Base-by-base conservation (phyloP, 78 protist species). In the Planoprotostelium fungivorum region DNA sequence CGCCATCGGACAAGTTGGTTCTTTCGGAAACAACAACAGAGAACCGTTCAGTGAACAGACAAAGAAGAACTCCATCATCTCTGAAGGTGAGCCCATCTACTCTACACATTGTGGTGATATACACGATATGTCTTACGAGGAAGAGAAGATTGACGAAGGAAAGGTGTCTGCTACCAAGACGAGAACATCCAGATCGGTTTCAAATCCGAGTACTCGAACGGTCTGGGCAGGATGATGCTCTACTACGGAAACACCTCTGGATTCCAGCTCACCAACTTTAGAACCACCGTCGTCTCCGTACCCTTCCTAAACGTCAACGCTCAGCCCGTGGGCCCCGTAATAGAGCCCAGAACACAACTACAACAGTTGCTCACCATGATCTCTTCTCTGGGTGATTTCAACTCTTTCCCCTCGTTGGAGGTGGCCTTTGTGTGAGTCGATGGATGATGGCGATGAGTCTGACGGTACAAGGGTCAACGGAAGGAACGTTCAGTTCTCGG, bases 111-210 rank as follows among this genome's bases (percentile, higher is more conserved):
- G 35, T 83, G 92, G 89, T 38, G 37, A 16, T 16, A 16, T 39
- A 9, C 89, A 31, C 38, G n/a, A 16, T 38, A 0, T 28, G 38
- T 0, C 51, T n/a, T 25, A 9, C 84, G 88, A 39, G 37, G n/a
- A 73, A 16, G 38, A 0, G 36, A 28, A 87, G 23, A 0, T 23
- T 10, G 87, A 34, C 88, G 63, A 9, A 35, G 29, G 29, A 96
- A 91, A 1, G 96, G 96, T 73, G 95, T 95, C 5, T 84, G 94
- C 34, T 94, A 91, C 84, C 96, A 97, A 73, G 96, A 97, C 38
- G 85, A 0, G 28, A 34, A 63, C 38, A 36, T 97, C 51, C 97
- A 94, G 87, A 85, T 97, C 38, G 95, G 96, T 38, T 84, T 93
- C 63, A 94, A 95, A 86, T 38, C 93, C 29, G 96, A 94, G 29